Base-by-base conservation (phyloP, 129 eudicot genomes). In the Daucus carota region DNA sequence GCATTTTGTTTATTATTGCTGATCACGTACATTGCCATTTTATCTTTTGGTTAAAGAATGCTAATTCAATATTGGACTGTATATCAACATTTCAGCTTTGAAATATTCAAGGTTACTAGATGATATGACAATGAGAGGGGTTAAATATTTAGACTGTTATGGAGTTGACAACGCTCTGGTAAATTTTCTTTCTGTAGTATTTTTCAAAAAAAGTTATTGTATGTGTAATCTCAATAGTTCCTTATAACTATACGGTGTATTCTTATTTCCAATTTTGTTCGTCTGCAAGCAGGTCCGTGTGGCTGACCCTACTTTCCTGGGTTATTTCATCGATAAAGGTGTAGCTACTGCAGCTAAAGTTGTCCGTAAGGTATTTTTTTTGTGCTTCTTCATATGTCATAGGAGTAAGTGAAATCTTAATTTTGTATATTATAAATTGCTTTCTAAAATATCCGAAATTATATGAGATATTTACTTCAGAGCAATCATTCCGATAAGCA, bases 81-180 rank as follows among this genome's bases (percentile, higher is more conserved):
- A 50, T 46, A 65, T 79, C 42, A 54, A 40, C 50, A 59, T 70
- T 78, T 77, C 93, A 95, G 99, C 97, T 33, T 82, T 95, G 76
- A 95, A 95, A 84, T 83, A 83, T 76, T 91, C 99, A 83, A 84
- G 92, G 81, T 77, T 95, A 74, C 79, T 95, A 75, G 99, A 95
- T 79, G 97, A 92, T 75, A 95, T 95, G 99, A 84, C 96, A 22
- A 24, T 72, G 75, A 88, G 96, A 81, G 97, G 99, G 63, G 86
- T 95, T 66, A 95, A 95, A 83, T 95, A 89, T 81, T 47, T 95
- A 82, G 99, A 95, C 82, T 95, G 99, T 74, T 95, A 95, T 66
- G 99, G 99, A 81, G 97, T 95, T 79, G 99, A 95, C 79, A 95
- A 95, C 77, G 99, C 99, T 66, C 78, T 95, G 85, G 98, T 90